Evolutionary conservation across 306 rosid species (phyloP).

Genomic region (Vigna unguiculata): DNA sequence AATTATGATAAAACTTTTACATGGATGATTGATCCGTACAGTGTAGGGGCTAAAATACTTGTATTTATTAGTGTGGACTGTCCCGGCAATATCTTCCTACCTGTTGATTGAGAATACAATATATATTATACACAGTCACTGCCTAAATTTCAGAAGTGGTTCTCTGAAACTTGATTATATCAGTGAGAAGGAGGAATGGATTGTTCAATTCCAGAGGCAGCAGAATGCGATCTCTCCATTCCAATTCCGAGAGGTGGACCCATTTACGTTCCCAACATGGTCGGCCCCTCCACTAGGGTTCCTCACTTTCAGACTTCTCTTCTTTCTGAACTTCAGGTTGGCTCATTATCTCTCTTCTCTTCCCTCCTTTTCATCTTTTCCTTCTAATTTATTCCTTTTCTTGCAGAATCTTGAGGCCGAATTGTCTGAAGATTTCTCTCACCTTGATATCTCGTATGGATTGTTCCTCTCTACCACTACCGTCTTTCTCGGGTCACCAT

Average conservation of each 20-base stretch:
- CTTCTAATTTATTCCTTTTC: not conserved
- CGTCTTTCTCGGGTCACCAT: not conserved
- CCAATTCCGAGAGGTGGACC: slow-evolving; percentile 91
- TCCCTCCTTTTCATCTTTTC: not conserved
- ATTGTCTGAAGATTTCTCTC: slow-evolving; percentile 51
- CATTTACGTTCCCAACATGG: slow-evolving; percentile 67
- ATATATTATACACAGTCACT: not conserved
- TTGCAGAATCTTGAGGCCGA: slow-evolving; percentile 66
- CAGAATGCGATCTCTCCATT: slow-evolving; percentile 45
- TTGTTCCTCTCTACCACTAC: not conserved
- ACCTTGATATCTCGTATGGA: slow-evolving; percentile 63
- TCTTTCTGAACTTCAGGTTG: slow-evolving; percentile 68
- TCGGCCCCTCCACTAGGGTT: slow-evolving; percentile 60
- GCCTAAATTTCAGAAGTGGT: not conserved
- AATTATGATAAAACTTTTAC: not conserved
- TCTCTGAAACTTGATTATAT: slow-evolving; percentile 1
- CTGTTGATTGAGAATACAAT: not conserved
- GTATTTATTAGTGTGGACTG: not conserved
- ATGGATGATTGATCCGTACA: not conserved
- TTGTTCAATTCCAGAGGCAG: slow-evolving; percentile 39
- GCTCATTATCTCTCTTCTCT: too few species aligned
- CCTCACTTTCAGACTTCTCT: slow-evolving; percentile 60
- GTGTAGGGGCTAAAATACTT: not conserved
- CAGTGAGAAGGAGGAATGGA: slow-evolving; percentile 16
- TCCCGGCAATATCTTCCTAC: not conserved